phyloP scores from a whole-genome alignment of 371 early-diverging fungal genomes.

The Coemansia sp. region DNA sequence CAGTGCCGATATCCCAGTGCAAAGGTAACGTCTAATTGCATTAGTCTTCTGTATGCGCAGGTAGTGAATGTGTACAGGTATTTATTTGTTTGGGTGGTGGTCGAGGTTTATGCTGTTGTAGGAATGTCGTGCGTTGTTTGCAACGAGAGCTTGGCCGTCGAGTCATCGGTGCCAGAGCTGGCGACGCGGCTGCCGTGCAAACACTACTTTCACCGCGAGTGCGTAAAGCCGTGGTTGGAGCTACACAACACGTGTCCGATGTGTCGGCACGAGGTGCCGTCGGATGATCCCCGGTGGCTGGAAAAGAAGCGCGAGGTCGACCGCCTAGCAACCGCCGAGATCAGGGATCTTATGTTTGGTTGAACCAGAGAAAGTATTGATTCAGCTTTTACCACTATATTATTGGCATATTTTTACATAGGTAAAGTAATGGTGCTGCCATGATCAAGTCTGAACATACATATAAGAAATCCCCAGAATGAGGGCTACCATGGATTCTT shows the following conservation, averaged over 20 bases:
- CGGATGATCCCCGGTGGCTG: constrained; percentile 66
- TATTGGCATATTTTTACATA: too few relatives aligned
- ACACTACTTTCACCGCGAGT: constrained; percentile 64
- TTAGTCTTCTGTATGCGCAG: not conserved
- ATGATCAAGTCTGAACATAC: too few relatives aligned
- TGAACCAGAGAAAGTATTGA: too few relatives aligned
- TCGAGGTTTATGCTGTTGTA: constrained; percentile 13
- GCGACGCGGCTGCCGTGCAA: constrained; percentile 65
- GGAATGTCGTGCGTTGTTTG: constrained; percentile 65
- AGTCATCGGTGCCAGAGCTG: constrained; percentile 20
- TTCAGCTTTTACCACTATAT: too few relatives aligned
- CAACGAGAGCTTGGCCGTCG: constrained; percentile 54
- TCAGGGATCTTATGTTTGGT: constrained; percentile 47
- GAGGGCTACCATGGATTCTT: too few relatives aligned
- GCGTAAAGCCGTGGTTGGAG: constrained; percentile 49
- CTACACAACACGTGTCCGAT: constrained; percentile 73
- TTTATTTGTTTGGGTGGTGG: too few relatives aligned
- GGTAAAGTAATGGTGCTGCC: too few relatives aligned
- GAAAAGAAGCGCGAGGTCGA: constrained; percentile 57
- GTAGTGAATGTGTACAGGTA: constrained; percentile 11
- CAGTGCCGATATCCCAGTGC: constrained; percentile 39
- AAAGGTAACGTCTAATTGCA: constrained; percentile 29
- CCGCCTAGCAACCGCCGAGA: constrained; percentile 13
- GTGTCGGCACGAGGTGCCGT: constrained; percentile 66
- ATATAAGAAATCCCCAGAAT: too few relatives aligned